Evolutionary conservation across 2,329 filamentous ascomycete species (phyloP).

Genomic region (Leptographium radiaticola): DNA sequence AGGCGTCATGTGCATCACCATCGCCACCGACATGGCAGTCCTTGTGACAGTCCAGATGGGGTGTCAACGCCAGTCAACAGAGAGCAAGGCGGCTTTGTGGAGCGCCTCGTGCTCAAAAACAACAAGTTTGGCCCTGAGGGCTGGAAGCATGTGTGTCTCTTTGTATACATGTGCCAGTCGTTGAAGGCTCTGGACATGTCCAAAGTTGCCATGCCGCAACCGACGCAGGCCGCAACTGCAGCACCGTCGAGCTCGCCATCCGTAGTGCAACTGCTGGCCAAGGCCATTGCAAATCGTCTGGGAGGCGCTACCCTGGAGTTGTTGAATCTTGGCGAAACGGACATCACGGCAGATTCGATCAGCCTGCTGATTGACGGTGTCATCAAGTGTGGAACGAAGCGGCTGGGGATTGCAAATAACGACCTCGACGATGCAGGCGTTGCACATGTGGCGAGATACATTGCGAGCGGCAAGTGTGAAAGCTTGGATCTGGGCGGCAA

Average conservation of each 20-base stretch:
- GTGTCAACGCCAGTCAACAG: conserved; percentile 21
- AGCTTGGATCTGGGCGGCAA: conserved; percentile 86
- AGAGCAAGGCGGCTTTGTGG: conserved; percentile 58
- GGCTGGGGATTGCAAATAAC: conserved; percentile 76
- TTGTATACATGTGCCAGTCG: conserved; percentile 79
- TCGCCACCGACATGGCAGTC: conserved; percentile 2
- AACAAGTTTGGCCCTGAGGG: conserved; percentile 81
- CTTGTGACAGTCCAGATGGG: background rate
- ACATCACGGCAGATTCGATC: conserved; percentile 57
- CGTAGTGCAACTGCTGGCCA: conserved; percentile 56
- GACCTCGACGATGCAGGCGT: conserved; percentile 61
- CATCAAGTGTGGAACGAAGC: conserved; percentile 61
- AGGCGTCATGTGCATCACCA: conserved; percentile 33
- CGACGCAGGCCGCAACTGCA: conserved; percentile 4
- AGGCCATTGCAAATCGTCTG: conserved; percentile 62
- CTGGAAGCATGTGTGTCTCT: conserved; percentile 83
- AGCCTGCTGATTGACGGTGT: conserved; percentile 68
- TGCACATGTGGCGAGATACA: conserved; percentile 61
- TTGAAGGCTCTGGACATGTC: conserved; percentile 80
- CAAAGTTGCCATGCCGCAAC: conserved; percentile 60
- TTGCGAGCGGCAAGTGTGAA: conserved; percentile 66
- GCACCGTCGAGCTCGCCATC: conserved; percentile 15
- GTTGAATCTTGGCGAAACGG: conserved; percentile 70
- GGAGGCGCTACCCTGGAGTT: conserved; percentile 68
- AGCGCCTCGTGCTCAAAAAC: conserved; percentile 79